Percentiles rank a stretch among this genome's conserved stretches.
Evolutionary conservation across 805 yeast genomes (phyloP).

Genomic region (Kluyveromyces aestuarii): DNA sequence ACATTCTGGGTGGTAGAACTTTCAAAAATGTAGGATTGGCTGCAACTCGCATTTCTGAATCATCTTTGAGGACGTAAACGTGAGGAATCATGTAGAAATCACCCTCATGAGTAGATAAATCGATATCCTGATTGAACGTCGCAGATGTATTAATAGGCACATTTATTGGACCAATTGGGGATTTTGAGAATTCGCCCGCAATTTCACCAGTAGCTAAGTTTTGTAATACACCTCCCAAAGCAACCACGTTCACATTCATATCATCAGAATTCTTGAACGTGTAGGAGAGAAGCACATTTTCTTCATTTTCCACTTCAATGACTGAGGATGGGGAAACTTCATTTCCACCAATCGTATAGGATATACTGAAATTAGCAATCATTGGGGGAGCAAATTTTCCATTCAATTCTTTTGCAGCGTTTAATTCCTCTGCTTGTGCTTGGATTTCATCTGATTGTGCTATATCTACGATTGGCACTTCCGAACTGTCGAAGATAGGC

Average conservation of each 20-base stretch:
- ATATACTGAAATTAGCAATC: conserved; percentile 34
- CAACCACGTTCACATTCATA: conserved; percentile 43
- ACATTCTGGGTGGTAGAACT: conserved; percentile 56
- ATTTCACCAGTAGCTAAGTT: conserved; percentile 44
- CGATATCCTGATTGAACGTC: conserved; percentile 49
- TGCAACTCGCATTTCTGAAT: conserved; percentile 44
- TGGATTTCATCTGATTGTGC: neutral
- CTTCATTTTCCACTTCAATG: conserved; percentile 42
- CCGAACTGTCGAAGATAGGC: neutral
- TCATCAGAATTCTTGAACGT: conserved; percentile 46
- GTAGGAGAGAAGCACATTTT: conserved; percentile 43
- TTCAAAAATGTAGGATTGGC: conserved; percentile 48
- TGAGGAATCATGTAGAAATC: conserved; percentile 53
- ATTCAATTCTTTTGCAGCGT: neutral
- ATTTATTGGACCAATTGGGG: conserved; percentile 50
- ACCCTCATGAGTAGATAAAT: conserved; percentile 48
- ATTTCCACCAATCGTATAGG: conserved; percentile 40
- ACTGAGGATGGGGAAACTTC: conserved; percentile 33
- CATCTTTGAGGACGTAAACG: conserved; percentile 42
- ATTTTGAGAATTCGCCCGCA: conserved; percentile 54
- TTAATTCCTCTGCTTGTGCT: neutral
- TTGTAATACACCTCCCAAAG: conserved; percentile 59
- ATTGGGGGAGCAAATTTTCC: neutral
- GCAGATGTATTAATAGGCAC: conserved; percentile 42
- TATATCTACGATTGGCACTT: neutral